Percentiles rank a stretch among this genome's conserved stretches.
Evolutionary conservation across 371 early-diverging fungal genomes (phyloP).

Genomic region (Mucor circinelloides): DNA sequence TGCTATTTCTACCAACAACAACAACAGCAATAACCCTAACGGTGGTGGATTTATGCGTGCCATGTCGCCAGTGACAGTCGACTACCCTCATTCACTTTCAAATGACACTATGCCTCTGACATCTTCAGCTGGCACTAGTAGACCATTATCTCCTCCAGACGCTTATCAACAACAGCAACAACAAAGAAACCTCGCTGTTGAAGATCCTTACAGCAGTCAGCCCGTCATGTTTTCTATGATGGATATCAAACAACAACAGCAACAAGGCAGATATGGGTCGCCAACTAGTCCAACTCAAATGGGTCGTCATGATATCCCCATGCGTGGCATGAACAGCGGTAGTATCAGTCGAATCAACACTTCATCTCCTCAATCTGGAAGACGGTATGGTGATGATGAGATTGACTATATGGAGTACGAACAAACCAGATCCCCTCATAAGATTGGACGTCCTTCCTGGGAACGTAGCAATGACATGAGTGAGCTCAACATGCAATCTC

Average conservation of each 20-base stretch:
- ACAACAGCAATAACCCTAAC: not conserved
- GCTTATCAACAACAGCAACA: not conserved
- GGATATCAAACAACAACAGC: slow-evolving; percentile 8
- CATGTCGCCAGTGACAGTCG: slow-evolving; percentile 42
- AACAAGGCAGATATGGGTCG: not conserved
- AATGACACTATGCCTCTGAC: slow-evolving; percentile 31
- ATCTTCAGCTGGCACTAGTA: slow-evolving; percentile 14
- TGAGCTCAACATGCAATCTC: not conserved
- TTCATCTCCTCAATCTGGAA: slow-evolving; percentile 3
- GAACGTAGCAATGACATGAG: slow-evolving; percentile 10
- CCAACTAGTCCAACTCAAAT: not conserved
- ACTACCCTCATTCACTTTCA: slow-evolving; percentile 26
- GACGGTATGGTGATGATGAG: slow-evolving; percentile 10
- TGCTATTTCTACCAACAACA: slow-evolving; percentile 6
- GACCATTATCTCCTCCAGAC: slow-evolving; percentile 24
- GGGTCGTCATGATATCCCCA: slow-evolving; percentile 7
- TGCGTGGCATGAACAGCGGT: slow-evolving; percentile 12
- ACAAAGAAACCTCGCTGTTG: slow-evolving; percentile 29
- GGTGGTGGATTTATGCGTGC: slow-evolving; percentile 41
- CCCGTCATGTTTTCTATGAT: slow-evolving; percentile 47
- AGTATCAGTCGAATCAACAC: not conserved
- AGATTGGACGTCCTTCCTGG: slow-evolving; percentile 25
- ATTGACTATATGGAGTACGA: not conserved
- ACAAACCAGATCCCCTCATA: slow-evolving; percentile 14
- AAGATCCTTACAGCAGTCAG: slow-evolving; percentile 43